These are phyloP conservation scores for Annona cherimola DNA, from an alignment of 164 flowering plant species.

Conservation along the genomic window DNA sequence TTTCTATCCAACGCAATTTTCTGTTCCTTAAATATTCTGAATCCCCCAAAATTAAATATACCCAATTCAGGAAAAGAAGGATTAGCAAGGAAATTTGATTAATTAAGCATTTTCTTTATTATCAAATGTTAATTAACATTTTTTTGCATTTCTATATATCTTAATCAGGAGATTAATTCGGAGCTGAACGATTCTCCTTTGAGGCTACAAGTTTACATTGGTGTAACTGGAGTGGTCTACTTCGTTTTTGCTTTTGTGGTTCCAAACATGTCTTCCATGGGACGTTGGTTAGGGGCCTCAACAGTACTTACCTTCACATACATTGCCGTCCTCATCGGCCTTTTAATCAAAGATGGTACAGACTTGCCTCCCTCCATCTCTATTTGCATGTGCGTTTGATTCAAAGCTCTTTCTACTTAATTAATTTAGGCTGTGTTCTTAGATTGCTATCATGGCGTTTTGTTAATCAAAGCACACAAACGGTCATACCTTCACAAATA, in stretches of 20 bases:
- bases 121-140: neutral
- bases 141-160: neutral
- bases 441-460: too few relatives aligned
- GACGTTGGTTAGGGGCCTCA: slow-evolving; percentile 39
- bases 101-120: too few relatives aligned
- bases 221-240: slow-evolving; percentile 38
- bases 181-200: slow-evolving; percentile 30
- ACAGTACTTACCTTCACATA: slow-evolving; percentile 30
- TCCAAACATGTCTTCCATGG: slow-evolving; percentile 54
- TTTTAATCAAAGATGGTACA: slow-evolving; percentile 39
- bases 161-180: slow-evolving; percentile 34
- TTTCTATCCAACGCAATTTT: too few relatives aligned
- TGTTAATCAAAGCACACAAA: too few relatives aligned
- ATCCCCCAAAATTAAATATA: too few relatives aligned
- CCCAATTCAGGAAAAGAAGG: too few relatives aligned
- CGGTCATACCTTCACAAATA: too few relatives aligned
- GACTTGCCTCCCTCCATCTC: neutral
- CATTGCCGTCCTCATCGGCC: slow-evolving; percentile 23
- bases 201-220: slow-evolving; percentile 45
- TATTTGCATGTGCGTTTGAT: too few relatives aligned
- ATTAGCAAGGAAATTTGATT: too few relatives aligned
- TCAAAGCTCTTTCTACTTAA: too few relatives aligned
- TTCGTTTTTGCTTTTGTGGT: slow-evolving; percentile 39
- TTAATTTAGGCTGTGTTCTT: too few relatives aligned
- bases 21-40: too few relatives aligned